Base-by-base conservation (phyloP, 2,329 filamentous ascomycete species). In the Paecilomyces sp. region DNA sequence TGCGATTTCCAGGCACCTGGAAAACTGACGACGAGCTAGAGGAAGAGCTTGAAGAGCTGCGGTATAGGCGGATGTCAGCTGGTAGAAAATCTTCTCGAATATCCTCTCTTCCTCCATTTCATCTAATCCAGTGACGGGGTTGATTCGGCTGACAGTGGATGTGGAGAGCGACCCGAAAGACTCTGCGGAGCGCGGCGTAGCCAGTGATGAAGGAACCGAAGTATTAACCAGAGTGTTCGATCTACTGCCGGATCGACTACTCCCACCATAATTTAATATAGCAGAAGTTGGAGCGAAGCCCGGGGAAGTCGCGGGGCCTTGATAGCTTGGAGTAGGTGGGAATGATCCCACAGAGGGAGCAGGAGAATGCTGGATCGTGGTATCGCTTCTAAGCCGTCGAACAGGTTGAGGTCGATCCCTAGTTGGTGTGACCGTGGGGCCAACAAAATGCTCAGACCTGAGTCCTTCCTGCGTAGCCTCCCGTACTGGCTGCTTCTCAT, bases 51-150 rank as follows among this genome's bases (percentile, higher is more conserved):
- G 84, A 65, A 90, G 82, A 30, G 91, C 87, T 55, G 90, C 80
- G 55, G 92, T 89, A 22, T 89, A 88, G 0, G 91, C 89, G 58
- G 82, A 83, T 54, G 88, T 86, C 25, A 96, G 79, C 54, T 89
- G 88, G 34, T 91, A 71, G 76, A 90, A 96, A 24, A 97, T 91
- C 62, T 82, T 85, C 63, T 96, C 92, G 65, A 96, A 96, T 30
- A 87, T 83, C 15, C 84, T 83, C 66, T 96, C 91, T 63, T 96
- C 91, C 64, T 91, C 89, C 2, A 83, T 83, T 59, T 85, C 82
- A 54, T 84, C 82, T 56, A 87, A 84, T 56, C 91, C 89, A 9
- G 78, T 82, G 53, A 85, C 72, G 7, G 79, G 77, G 54, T 80
- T 80, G 52, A 82, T 81, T 51, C 82, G 79, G 31, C 79, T 77